These are phyloP conservation scores for Ajuga reptans DNA, from an alignment of 305 asterid genomes.

Conservation along the genomic window DNA sequence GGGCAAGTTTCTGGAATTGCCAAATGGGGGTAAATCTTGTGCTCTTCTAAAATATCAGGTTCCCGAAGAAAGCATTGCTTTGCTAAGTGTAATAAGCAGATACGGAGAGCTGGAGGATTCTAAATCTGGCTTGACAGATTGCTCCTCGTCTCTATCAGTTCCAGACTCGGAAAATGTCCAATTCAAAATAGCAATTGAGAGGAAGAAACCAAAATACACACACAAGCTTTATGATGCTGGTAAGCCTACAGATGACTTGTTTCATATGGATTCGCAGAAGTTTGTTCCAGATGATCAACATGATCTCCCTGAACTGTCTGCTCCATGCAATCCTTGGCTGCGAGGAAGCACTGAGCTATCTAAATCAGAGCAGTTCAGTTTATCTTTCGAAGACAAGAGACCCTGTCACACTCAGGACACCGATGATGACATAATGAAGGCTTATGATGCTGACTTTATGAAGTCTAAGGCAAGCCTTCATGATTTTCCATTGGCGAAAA, in stretches of 20 bases:
- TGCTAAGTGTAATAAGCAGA: slow-evolving; percentile 54
- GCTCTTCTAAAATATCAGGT: slow-evolving; percentile 57
- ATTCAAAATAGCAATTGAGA: slow-evolving; percentile 34
- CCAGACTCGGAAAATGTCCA: slow-evolving; percentile 54
- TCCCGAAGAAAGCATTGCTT: slow-evolving; percentile 65
- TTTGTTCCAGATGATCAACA: slow-evolving; percentile 34
- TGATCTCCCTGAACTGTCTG: slow-evolving; percentile 36
- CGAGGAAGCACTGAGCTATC: slow-evolving; percentile 33
- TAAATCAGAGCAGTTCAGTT: slow-evolving; percentile 36
- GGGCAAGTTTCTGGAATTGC: slow-evolving; percentile 58
- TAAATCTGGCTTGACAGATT: slow-evolving; percentile 83
- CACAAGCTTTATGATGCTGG: slow-evolving; percentile 26
- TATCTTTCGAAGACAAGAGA: slow-evolving; percentile 36
- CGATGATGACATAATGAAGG: slow-evolving; percentile 32
- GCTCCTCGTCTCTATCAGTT: slow-evolving; percentile 74
- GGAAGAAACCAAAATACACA: slow-evolving; percentile 49
- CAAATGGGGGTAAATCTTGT: slow-evolving; percentile 39
- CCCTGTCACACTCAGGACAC: slow-evolving; percentile 25
- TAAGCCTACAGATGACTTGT: slow-evolving; percentile 34
- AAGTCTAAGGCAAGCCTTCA: slow-evolving; percentile 30
- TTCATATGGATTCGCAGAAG: slow-evolving; percentile 37
- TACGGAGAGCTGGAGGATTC: slow-evolving; percentile 87
- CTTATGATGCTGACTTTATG: slow-evolving; percentile 31
- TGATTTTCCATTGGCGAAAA: slow-evolving; percentile 40
- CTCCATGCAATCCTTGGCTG: slow-evolving; percentile 38